Evolutionary conservation across 352 stramenopile genomes (phyloP), one percentile per base, ranked within the genome.

Genomic region (Blastocystis sp.): DNA sequence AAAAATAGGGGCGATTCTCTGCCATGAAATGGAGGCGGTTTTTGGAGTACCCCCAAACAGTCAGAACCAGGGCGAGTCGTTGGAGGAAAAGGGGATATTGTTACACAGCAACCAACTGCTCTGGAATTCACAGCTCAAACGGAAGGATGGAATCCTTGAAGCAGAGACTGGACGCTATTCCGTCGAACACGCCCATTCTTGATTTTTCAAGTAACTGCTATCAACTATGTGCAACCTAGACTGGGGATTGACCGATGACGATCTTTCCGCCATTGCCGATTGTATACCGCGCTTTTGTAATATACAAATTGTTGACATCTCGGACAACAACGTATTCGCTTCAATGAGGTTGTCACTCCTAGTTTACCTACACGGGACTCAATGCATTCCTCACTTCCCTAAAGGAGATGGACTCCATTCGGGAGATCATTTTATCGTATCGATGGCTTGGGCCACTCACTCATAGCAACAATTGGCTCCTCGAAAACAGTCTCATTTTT

Each of bases 381-480:
- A 10, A 19, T n/a, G 28, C 60, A n/a, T 45, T 81, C 19, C 17
- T 81, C 17, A 34, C 48, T n/a, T 21, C n/a, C 19, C 17, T 81
- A 9, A 64, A 34, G 3, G 21, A 65, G 1, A 28, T 45, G 7
- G 3, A 81, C 24, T 19, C 45, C 21, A n/a, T 81, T 28, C 28
- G 24, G 19, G 71, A 81, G 43, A 21, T 81, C 34, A 59, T 63
- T 42, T 64, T 65, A 45, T 81, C 71, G 71, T 81, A 66, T 42
- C 10, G 0, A 34, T 48, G 0, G 9, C 43, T 14, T 7, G 43
- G 21, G 38, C 28, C 2, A n/a, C 45, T 81, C 2, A 81, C 24
- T 19, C n/a, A 21, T 81, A 81, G 71, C 7, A 63, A 81, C 43
- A 81, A 81, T 38, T 81, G 71, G 71, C 43, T 81, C 7, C 34